A percentile compares a stretch with the other conserved stretches of the same genome.
phyloP scores from a whole-genome alignment of 2,329 filamentous ascomycete species.

The Fusarium coicis region DNA sequence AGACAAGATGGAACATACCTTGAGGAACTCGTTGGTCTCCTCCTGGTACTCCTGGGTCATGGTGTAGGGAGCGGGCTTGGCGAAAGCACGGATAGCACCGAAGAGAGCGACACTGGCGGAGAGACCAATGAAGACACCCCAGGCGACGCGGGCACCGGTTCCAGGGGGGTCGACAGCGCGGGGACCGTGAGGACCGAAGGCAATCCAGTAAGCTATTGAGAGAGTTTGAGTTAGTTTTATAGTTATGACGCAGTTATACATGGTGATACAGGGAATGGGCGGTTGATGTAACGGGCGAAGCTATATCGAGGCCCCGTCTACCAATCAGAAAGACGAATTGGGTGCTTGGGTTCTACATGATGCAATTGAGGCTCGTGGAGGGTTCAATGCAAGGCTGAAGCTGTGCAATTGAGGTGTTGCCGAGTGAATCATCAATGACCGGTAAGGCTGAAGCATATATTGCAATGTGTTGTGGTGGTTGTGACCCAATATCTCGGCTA shows the following conservation, averaged over 20 bases:
- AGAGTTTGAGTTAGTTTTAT: constrained; percentile 53
- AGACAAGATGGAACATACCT: constrained; percentile 62
- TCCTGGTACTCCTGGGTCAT: constrained; percentile 99
- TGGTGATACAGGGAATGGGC: constrained; percentile 25
- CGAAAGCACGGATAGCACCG: constrained; percentile 75
- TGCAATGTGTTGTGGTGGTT: constrained; percentile 15
- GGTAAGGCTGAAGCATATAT: constrained; percentile 6
- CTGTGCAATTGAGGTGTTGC: constrained; percentile 19
- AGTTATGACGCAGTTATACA: constrained; percentile 23
- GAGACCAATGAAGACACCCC: constrained; percentile 77
- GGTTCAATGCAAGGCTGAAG: constrained; percentile 36
- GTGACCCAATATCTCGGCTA: constrained; percentile 39
- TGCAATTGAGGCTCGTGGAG: constrained; percentile 42
- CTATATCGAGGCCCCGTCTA: constrained; percentile 22
- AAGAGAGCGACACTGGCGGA: constrained; percentile 77
- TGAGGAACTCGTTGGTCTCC: constrained; percentile 91
- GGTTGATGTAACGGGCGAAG: constrained; percentile 22
- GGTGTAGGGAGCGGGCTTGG: constrained; percentile 78
- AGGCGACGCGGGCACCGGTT: constrained; percentile 82
- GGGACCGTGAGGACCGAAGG: constrained; percentile 95
- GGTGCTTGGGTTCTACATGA: constrained; percentile 30
- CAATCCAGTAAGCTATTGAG: constrained; percentile 93
- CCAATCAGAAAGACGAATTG: constrained; percentile 42
- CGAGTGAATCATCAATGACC: constrained; percentile 30
- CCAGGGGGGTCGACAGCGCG: constrained; percentile 85